phyloP scores from a whole-genome alignment of 805 yeast genomes.

The Candida schatavii region DNA sequence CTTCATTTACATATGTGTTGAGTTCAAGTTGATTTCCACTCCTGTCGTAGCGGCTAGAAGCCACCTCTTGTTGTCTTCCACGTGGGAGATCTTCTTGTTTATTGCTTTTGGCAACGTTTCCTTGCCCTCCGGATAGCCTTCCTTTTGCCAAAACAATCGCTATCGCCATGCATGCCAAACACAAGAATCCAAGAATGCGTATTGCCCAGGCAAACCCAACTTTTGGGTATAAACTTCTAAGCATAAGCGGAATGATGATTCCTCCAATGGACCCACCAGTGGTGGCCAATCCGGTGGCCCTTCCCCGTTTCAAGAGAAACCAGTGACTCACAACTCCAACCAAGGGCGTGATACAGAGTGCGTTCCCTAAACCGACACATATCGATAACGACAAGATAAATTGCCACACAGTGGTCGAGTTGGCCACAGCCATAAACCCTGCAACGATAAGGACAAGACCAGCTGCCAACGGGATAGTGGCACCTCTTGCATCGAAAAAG shows the following conservation, averaged over 20 bases:
- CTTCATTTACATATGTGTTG: neutral
- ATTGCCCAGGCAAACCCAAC: constrained; percentile 65
- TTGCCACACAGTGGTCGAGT: constrained; percentile 51
- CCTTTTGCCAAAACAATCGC: constrained; percentile 27
- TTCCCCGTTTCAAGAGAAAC: constrained; percentile 57
- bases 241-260: constrained; percentile 53
- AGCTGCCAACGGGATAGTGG: constrained; percentile 41
- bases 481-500: constrained; percentile 61
- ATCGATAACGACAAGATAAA: constrained; percentile 58
- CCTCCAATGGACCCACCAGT: constrained; percentile 72
- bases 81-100: neutral
- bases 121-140: constrained; percentile 14
- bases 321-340: constrained; percentile 65
- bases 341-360: constrained; percentile 57
- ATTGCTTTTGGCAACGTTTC: neutral
- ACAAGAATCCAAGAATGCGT: constrained; percentile 41
- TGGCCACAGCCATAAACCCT: constrained; percentile 56
- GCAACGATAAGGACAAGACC: constrained; percentile 43
- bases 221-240: constrained; percentile 41
- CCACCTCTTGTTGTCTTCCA: neutral
- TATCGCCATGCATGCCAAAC: constrained; percentile 22
- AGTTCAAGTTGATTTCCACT: neutral
- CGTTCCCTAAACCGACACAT: constrained; percentile 56
- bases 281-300: constrained; percentile 57
- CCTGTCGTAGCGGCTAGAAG: neutral